Conservation (phyloP, 2,329 filamentous ascomycete genomes). For the Dothistroma septosporum region DNA sequence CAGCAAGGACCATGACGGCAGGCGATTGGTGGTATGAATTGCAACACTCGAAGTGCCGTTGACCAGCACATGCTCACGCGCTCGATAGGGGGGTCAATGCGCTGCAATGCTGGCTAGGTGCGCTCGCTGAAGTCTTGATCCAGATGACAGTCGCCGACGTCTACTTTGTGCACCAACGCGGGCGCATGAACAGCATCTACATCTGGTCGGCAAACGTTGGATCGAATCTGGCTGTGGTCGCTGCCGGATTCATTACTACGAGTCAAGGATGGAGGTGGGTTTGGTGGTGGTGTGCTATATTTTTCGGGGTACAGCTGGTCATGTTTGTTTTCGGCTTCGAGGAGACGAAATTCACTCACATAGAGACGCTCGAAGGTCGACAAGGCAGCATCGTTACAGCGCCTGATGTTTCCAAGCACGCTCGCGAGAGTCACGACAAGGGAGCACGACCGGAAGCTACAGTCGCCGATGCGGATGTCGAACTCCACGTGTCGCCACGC, state of each 20-base stretch:
- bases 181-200: conserved; percentile 47
- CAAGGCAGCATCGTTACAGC: conserved; percentile 19
- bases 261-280: conserved; percentile 49
- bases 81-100: conserved; percentile 37
- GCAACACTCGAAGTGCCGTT: not conserved
- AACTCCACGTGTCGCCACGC: conserved; percentile 7
- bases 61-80: not conserved
- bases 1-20: conserved; percentile 40
- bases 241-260: conserved; percentile 41
- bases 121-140: conserved; percentile 50
- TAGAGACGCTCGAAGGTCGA: conserved; percentile 19
- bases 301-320: conserved; percentile 37
- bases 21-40: conserved; percentile 40
- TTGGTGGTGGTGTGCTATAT: conserved; percentile 44
- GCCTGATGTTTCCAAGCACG: conserved; percentile 8
- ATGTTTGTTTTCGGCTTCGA: conserved; percentile 45
- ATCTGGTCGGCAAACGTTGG: conserved; percentile 37
- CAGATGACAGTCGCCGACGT: conserved; percentile 45
- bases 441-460: conserved; percentile 11
- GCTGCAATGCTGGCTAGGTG: conserved; percentile 43
- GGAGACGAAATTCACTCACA: conserved; percentile 32
- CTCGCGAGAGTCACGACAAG: conserved; percentile 13
- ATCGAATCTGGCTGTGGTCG: conserved; percentile 39
- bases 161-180: conserved; percentile 46
- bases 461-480: conserved; percentile 10